A percentile compares a stretch with the other conserved stretches of the same genome.
phyloP scores from a whole-genome alignment of 129 eudicot genomes.

The Flaveria trinervia region DNA sequence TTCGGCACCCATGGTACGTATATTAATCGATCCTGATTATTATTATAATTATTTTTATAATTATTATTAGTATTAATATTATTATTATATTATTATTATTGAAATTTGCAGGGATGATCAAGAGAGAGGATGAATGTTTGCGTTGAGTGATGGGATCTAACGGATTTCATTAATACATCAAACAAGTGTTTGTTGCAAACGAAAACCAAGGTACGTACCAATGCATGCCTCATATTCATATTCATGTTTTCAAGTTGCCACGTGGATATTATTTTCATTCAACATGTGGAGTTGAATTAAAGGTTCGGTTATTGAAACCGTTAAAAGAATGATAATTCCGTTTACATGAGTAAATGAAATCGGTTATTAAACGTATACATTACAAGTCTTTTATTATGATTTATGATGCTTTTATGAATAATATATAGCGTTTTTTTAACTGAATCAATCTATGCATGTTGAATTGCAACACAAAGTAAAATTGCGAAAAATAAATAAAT shows the following conservation, averaged over 20 bases:
- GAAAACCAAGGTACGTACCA: not conserved
- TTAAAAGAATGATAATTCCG: too few species aligned
- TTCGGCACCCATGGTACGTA: conserved; percentile 50
- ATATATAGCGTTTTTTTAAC: too few species aligned
- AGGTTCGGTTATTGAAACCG: too few species aligned
- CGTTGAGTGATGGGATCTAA: conserved; percentile 6
- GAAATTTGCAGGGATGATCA: not conserved
- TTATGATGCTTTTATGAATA: too few species aligned
- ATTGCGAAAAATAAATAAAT: too few species aligned
- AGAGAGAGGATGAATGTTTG: not conserved
- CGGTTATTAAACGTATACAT: too few species aligned
- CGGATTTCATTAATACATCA: conserved; percentile 12
- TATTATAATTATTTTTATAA: not conserved
- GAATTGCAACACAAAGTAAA: too few species aligned
- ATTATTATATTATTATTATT: not conserved
- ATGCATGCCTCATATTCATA: not conserved
- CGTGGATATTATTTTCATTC: not conserved
- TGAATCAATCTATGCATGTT: too few species aligned
- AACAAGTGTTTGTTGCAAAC: conserved; percentile 32
- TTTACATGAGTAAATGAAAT: too few species aligned
- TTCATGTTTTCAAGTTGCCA: not conserved
- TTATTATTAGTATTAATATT: too few species aligned
- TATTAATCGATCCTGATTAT: not conserved
- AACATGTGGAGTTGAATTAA: too few species aligned
- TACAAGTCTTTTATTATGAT: too few species aligned